Percentiles rank a stretch among this genome's conserved stretches.
These are phyloP conservation scores for Protomyces macrosporus DNA, from an alignment of 1,139 yeast genomes.

Conservation along the genomic window DNA sequence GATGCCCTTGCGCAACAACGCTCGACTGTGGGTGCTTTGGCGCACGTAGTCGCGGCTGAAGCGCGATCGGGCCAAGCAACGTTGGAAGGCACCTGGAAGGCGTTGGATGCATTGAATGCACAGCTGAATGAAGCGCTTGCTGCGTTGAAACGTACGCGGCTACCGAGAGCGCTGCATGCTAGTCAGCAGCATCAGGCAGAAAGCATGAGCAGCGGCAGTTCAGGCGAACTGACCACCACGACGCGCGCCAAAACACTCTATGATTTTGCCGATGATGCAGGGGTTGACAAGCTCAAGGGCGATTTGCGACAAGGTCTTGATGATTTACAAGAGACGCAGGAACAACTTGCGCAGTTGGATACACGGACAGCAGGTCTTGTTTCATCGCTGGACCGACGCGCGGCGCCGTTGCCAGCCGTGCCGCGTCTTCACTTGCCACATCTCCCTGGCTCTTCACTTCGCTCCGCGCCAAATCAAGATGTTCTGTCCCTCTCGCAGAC, in stretches of 20 bases:
- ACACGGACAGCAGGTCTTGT: neutral
- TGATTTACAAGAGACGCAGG: slow-evolving; percentile 15
- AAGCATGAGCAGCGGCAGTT: neutral
- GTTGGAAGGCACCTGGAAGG: neutral
- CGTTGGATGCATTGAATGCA: slow-evolving; percentile 6
- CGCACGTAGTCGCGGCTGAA: neutral
- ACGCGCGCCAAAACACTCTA: slow-evolving; percentile 4
- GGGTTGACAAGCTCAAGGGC: slow-evolving; percentile 15
- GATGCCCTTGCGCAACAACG: slow-evolving; percentile 6
- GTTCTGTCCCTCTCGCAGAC: neutral
- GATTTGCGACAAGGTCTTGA: slow-evolving; percentile 15
- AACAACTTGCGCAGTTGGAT: neutral
- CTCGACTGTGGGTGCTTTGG: neutral
- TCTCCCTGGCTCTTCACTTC: neutral
- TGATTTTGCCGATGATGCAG: slow-evolving; percentile 18
- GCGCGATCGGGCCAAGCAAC: neutral
- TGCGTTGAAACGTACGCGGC: neutral
- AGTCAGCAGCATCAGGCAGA: neutral
- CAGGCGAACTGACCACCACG: neutral
- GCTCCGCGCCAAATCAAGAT: neutral
- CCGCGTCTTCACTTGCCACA: neutral
- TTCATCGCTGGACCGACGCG: neutral
- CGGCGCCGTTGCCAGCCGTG: neutral
- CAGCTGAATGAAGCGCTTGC: slow-evolving; percentile 10
- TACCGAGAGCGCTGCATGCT: neutral